A percentile compares a stretch with the other conserved stretches of the same genome.
phyloP scores from a whole-genome alignment of 2,329 filamentous ascomycete species.

The Triangularia setosa region DNA sequence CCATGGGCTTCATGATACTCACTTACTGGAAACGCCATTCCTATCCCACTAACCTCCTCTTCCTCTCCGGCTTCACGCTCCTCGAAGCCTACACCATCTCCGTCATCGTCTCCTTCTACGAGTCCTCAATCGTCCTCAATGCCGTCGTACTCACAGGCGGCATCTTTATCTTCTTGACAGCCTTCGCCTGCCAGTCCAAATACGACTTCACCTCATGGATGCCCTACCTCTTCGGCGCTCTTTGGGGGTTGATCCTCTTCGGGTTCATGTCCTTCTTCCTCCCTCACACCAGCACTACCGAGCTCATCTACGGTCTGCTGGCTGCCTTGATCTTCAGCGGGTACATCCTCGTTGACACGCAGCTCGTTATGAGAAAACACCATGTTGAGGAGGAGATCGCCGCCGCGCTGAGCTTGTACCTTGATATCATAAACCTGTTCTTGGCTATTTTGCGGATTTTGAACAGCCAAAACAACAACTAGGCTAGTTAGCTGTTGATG shows the following conservation, averaged over 20 bases:
- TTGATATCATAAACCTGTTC: slow-evolving; percentile 97
- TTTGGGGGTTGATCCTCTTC: slow-evolving; percentile 90
- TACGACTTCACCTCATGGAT: slow-evolving; percentile 99
- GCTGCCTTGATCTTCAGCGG: slow-evolving; percentile 85
- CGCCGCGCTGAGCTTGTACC: slow-evolving; percentile 87
- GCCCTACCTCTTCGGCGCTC: slow-evolving; percentile 84
- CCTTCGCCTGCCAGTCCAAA: slow-evolving; percentile 95
- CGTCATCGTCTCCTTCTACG: slow-evolving; percentile 88
- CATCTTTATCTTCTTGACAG: slow-evolving; percentile 72
- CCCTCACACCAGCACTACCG: slow-evolving; percentile 73
- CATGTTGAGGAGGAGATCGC: slow-evolving; percentile 98
- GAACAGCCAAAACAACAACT: slow-evolving; percentile 95
- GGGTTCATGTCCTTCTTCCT: slow-evolving; percentile 92
- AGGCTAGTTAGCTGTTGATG: slow-evolving; percentile 28
- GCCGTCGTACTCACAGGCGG: slow-evolving; percentile 84
- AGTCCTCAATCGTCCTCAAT: slow-evolving; percentile 78
- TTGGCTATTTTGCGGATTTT: slow-evolving; percentile 90
- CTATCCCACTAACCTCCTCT: slow-evolving; percentile 90
- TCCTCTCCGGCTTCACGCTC: slow-evolving; percentile 84
- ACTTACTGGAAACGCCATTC: slow-evolving; percentile 96
- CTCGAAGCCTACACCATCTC: slow-evolving; percentile 92
- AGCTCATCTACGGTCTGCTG: slow-evolving; percentile 80
- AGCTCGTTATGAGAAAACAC: slow-evolving; percentile 91
- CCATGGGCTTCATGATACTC: slow-evolving; percentile 78
- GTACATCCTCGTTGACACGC: slow-evolving; percentile 95